Percentiles rank a stretch among this genome's conserved stretches.
Conservation (phyloP, 495 filamentous ascomycete genomes). For the Daldinia concentrica region DNA sequence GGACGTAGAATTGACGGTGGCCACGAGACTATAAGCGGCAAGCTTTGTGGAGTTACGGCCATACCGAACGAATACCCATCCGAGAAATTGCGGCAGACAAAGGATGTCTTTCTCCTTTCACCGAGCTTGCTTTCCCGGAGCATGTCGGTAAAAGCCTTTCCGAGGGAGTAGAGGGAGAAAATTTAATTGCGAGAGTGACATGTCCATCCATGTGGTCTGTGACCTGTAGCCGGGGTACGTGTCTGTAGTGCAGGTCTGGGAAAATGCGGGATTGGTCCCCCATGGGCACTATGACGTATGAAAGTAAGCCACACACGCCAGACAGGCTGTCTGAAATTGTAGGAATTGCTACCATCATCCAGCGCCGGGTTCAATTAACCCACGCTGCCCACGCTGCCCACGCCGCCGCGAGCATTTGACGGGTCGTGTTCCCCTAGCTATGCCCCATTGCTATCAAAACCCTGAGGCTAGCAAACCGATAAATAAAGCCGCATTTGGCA, state of each 20-base stretch:
- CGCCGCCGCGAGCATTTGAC: conserved; percentile 20
- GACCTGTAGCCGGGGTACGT: conserved; percentile 23
- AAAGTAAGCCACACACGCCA: conserved; percentile 42
- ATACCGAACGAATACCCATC: conserved; percentile 45
- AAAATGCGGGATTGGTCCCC: conserved; percentile 44
- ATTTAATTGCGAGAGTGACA: conserved; percentile 9
- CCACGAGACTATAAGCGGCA: conserved; percentile 39
- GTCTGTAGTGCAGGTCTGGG: conserved; percentile 16
- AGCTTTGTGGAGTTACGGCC: conserved; percentile 44
- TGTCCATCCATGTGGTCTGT: conserved; percentile 31
- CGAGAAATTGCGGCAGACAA: conserved; percentile 40
- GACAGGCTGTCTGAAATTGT: conserved; percentile 13
- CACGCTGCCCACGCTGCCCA: too few relatives aligned
- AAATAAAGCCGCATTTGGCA: conserved; percentile 35
- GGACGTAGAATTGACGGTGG: conserved; percentile 36
- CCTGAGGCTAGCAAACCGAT: conserved; percentile 7
- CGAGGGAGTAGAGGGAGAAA: conserved; percentile 28
- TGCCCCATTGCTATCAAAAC: background rate
- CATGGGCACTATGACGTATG: conserved; percentile 42
- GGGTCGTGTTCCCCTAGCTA: conserved; percentile 18
- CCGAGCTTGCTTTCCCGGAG: conserved; percentile 36
- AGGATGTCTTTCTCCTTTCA: conserved; percentile 27
- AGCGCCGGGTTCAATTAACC: conserved; percentile 27
- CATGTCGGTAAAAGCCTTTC: conserved; percentile 43
- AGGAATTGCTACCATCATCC: conserved; percentile 24